Evolutionary conservation across 2,329 filamentous ascomycete species (phyloP), one percentile per base, ranked within the genome.

Genomic region (Colletotrichum sp.): DNA sequence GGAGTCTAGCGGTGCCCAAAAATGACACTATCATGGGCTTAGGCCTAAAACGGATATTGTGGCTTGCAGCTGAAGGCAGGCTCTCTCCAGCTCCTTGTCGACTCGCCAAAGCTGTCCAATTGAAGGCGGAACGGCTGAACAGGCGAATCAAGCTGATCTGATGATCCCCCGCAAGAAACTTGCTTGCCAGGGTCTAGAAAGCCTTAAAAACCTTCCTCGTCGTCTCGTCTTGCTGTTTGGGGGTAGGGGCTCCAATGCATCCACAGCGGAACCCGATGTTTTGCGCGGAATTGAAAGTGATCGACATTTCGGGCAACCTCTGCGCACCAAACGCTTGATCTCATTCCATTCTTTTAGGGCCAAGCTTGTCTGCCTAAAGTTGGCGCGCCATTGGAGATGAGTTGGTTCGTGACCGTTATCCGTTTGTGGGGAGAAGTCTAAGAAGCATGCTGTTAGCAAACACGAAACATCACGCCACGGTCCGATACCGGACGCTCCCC

Each of bases 51-150:
- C 26, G 74, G 74, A 65, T 9, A 66, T 66, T 62, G 71, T 76
- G 74, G 74, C 74, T 76, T 76, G 65, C 48, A 71, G 74, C 74
- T 76, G 74, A 74, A 74, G 56, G 66, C 74, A 74, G 74, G 61
- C 71, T 61, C 71, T 65, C 34, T 55, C 65, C 36, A 66, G 71
- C 65, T 63, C 61, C 71, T 28, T 16, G 73, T 73, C 64, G 10
- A 52, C 58, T 75, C 70, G 73, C 63, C 58, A 75, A 75, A 32
- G n/a, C 16, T 58, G 14, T 26, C 73, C 73, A 75, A 73, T 75
- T 24, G 66, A 43, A 64, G 7, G 48, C 24, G 16, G 13, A 52
- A n/a, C 63, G n/a, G 63, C 73, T 73, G 64, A 59, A 58, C 12
- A 36, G 63, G 24, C 52, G 38, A 34, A 52, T 34, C 43, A 12